These are phyloP conservation scores for Bipolaris oryzae DNA, from an alignment of 2,329 filamentous ascomycete species.

Conservation along the genomic window DNA sequence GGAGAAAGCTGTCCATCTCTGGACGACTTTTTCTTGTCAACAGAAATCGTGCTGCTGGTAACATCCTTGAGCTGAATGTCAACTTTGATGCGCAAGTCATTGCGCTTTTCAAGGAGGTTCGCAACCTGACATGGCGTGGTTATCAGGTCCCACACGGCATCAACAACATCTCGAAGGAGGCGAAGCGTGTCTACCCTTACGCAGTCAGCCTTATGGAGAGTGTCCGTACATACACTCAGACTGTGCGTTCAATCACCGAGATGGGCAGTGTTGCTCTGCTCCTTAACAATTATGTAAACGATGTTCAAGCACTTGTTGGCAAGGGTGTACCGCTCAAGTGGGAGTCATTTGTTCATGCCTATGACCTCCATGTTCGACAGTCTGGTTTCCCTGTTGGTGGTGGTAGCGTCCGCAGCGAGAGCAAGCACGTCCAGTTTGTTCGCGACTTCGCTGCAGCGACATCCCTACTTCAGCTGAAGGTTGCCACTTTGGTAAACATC, in stretches of 20 bases:
- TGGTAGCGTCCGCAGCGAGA: slow-evolving; percentile 69
- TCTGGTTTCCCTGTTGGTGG: slow-evolving; percentile 63
- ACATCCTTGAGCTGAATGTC: slow-evolving; percentile 84
- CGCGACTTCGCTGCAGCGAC: slow-evolving; percentile 89
- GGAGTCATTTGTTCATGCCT: slow-evolving; percentile 98
- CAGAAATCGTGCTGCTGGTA: slow-evolving; percentile 87
- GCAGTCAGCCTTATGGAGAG: slow-evolving; percentile 99
- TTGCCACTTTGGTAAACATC: slow-evolving; percentile 76
- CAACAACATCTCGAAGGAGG: slow-evolving; percentile 95
- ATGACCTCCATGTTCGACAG: slow-evolving; percentile 82
- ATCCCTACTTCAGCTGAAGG: slow-evolving; percentile 87
- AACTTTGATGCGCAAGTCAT: slow-evolving; percentile 99
- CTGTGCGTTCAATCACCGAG: slow-evolving; percentile 77
- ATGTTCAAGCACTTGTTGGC: slow-evolving; percentile 79
- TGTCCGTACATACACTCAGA: slow-evolving; percentile 91
- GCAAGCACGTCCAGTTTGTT: slow-evolving; percentile 95
- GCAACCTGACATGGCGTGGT: slow-evolving; percentile 93
- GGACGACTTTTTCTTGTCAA: slow-evolving; percentile 90
- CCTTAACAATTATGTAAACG: slow-evolving; percentile 88
- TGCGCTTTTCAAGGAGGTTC: slow-evolving; percentile 96
- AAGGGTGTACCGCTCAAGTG: slow-evolving; percentile 91
- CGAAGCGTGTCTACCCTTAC: slow-evolving; percentile 97
- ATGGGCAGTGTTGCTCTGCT: slow-evolving; percentile 89
- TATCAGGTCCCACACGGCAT: slow-evolving; percentile 94
- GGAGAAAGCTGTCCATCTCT: slow-evolving; percentile 87